Conservation (phyloP, 169 alveolate species). For the Pseudocohnilembus persalinus region DNA sequence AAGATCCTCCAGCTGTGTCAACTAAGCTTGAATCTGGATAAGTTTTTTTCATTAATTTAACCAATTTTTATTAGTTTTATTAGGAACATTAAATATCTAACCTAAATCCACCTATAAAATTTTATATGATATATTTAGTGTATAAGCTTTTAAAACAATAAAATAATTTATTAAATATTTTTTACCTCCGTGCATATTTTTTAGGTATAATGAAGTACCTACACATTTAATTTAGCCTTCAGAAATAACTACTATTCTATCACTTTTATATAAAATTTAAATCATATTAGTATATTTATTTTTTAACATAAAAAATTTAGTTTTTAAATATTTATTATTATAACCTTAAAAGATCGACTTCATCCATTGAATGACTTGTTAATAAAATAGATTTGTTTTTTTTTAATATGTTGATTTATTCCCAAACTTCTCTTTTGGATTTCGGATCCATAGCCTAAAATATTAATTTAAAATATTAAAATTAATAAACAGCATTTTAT, state of each 20-base stretch:
- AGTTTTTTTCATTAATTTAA: background rate
- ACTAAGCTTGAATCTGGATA: background rate
- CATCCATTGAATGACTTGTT: constrained; percentile 88
- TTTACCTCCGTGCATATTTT: constrained; percentile 66
- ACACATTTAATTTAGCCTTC: constrained; percentile 71
- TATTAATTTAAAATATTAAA: too few relatives aligned
- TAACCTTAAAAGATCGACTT: constrained; percentile 77
- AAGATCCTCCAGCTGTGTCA: background rate
- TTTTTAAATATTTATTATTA: too few relatives aligned
- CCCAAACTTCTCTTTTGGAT: constrained; percentile 78
- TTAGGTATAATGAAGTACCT: constrained; percentile 71
- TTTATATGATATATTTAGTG: too few relatives aligned
- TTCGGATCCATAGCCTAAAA: constrained; percentile 81
- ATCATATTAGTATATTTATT: too few relatives aligned
- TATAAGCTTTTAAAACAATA: too few relatives aligned
- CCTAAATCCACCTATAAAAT: background rate
- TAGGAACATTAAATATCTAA: background rate
- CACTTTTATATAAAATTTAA: constrained; percentile 46
- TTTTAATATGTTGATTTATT: constrained; percentile 64
- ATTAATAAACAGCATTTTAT: constrained; percentile 49
- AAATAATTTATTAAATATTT: too few relatives aligned
- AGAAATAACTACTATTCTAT: constrained; percentile 72
- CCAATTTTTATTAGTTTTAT: background rate
- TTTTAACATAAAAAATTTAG: too few relatives aligned
- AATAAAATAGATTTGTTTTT: constrained; percentile 66